A percentile compares a stretch with the other conserved stretches of the same genome.
These are phyloP conservation scores for Emmonsiellopsis sp. DNA, from an alignment of 2,329 filamentous ascomycete genomes.

Conservation along the genomic window DNA sequence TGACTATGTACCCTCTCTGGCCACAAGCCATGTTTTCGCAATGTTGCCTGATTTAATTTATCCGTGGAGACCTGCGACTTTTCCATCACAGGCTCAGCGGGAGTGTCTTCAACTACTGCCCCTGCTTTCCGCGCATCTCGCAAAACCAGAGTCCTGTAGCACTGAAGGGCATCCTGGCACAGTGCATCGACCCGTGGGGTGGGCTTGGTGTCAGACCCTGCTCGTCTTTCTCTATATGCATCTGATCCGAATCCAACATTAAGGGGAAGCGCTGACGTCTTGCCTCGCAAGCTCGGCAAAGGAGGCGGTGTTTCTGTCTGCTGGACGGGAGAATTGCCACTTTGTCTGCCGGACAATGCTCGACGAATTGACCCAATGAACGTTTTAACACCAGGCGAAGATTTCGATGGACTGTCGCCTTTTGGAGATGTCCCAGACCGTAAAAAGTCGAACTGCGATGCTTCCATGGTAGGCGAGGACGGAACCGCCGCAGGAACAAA, in stretches of 20 bases:
- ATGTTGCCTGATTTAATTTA: neutral
- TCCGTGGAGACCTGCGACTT: neutral
- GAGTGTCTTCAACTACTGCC: slow-evolving; percentile 12
- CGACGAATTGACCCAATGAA: slow-evolving; percentile 79
- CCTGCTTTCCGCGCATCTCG: slow-evolving; percentile 44
- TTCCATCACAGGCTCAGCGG: slow-evolving; percentile 3
- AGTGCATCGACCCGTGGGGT: slow-evolving; percentile 70
- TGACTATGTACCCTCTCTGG: slow-evolving; percentile 37
- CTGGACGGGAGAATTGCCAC: slow-evolving; percentile 21
- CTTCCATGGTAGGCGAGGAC: slow-evolving; percentile 34
- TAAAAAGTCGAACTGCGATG: slow-evolving; percentile 19
- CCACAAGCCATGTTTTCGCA: slow-evolving; percentile 15
- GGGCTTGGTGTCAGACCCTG: slow-evolving; percentile 27
- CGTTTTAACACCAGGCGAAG: slow-evolving; percentile 65
- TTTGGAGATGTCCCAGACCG: neutral
- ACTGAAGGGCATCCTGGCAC: slow-evolving; percentile 67
- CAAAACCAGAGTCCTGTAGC: slow-evolving; percentile 66
- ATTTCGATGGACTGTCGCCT: slow-evolving; percentile 15
- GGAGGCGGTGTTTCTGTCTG: slow-evolving; percentile 26
- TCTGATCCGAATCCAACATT: slow-evolving; percentile 39
- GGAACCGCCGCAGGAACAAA: slow-evolving; percentile 61
- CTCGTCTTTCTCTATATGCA: slow-evolving; percentile 32
- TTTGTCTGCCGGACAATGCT: slow-evolving; percentile 58
- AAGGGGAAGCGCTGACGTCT: slow-evolving; percentile 34
- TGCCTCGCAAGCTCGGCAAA: slow-evolving; percentile 26